Evolutionary conservation across 2,329 filamentous ascomycete genomes (phyloP), one percentile per base, ranked within the genome.

Genomic region (Paecilomyces sp.): DNA sequence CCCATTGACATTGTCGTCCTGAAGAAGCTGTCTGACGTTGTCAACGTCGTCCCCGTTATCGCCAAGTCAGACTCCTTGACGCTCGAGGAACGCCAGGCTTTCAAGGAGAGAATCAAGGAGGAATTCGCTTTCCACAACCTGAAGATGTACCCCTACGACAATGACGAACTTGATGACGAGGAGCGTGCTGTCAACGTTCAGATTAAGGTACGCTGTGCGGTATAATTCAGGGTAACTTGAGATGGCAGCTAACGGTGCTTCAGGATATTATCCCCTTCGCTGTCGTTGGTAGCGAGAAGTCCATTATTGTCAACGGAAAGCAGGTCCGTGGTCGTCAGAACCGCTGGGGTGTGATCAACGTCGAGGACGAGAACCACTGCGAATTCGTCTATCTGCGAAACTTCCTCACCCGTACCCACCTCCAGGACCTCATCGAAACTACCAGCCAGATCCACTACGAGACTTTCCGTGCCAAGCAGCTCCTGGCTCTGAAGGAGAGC

Each of bases 391-490:
- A 96, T 78, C 87, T 99, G 64, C 89, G 94, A 75, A 93, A 99
- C 84, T 99, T 99, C 86, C 86, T 99, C 65, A 96, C 95, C 70
- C 91, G 94, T 74, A 97, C 94, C 65, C 94, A 99, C 79, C 86
- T 99, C 60, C 94, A 99, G 83, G 94, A 99, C 73, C 86, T 99
- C 67, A 97, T 99, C 78, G 94, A 99, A 82, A 99, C 94, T 33
- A 99, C 94, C 55, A 97, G 92, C 68, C 94, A 99, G 83, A 99
- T 97, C 79, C 94, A 99, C 85, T 99, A 99, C 84, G 94, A 99
- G 84, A 96, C 92, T 61, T 99, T 99, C 92, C 92, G 94, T 79
- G 92, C 94, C 71, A 99, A 99, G 88, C 94, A 99, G 80, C 83
- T 99, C 71, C 82, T 99, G 74, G 94, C 94, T 60, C 85, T 99